Base-by-base conservation (phyloP, 495 filamentous ascomycete species). In the Aspergillus heteromorphus region DNA sequence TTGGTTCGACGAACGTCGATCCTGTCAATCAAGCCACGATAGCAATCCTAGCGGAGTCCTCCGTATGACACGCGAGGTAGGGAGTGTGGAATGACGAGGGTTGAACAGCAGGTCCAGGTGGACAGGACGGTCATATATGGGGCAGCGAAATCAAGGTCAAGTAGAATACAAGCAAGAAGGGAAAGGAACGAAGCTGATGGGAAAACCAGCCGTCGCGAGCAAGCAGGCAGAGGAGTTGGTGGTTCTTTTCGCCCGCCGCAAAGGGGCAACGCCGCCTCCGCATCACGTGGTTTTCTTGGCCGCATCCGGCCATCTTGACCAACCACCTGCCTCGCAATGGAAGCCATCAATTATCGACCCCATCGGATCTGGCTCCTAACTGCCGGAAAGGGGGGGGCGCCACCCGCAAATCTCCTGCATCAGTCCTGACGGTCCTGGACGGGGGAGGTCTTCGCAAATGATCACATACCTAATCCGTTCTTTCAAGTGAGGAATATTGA, bases 231-330 rank as follows among this genome's bases (percentile, higher is more conserved):
- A 40, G 45, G 21, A 17, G 41, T 40, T 29, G 20, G 11, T n/a
- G 17, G 27, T 2, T 6, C 5, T 21, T 45, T 38, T 45, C 45
- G 29, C 20, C 20, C 21, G 55, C 55, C 42, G 55, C 55, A 57
- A 57, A 57, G 55, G 55, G 55, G 49, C 34, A 55, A 43, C 42
- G 51, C 47, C 38, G 47, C 40, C 54, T 52, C 49, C 49, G 13
- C 55, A 41, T 51, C 55, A 57, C 55, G 55, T 57, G 55, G 36
- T 3, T 7, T 7, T 27, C 23, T 27, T 3, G 23, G 23, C 23
- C 23, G 23, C 23, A 27, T 27, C 23, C 23, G 23, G 23, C 23
- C n/a, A n/a, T n/a, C n/a, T n/a, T n/a, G n/a, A n/a, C n/a, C 23
- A 27, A 27, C 23, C 23, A 27, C 23, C 23, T 3, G 23, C 23